phyloP scores from a whole-genome alignment of 495 filamentous ascomycete species.

The Trichoderma erinaceum region DNA sequence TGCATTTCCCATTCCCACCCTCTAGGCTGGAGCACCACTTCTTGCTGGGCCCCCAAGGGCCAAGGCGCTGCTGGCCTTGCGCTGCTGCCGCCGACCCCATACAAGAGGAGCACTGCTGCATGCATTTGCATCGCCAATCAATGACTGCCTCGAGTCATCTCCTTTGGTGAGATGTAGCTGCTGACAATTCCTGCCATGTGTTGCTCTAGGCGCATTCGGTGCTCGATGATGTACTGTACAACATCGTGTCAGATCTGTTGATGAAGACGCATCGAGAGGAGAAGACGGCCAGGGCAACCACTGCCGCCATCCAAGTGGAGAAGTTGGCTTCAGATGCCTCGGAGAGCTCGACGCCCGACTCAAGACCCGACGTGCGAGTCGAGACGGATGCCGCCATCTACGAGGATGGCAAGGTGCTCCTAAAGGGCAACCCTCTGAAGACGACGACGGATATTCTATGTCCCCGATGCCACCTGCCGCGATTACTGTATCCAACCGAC shows the following conservation, averaged over 20 bases:
- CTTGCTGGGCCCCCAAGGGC: neutral
- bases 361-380: slow-evolving; percentile 46
- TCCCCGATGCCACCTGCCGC: slow-evolving; percentile 58
- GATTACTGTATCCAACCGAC: slow-evolving; percentile 56
- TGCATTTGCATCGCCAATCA: neutral
- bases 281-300: slow-evolving; percentile 63
- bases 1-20: slow-evolving; percentile 5
- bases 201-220: slow-evolving; percentile 44
- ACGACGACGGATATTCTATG: slow-evolving; percentile 67
- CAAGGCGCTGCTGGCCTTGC: neutral
- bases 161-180: neutral
- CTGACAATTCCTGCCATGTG: neutral
- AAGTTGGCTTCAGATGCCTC: slow-evolving; percentile 55
- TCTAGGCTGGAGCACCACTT: neutral
- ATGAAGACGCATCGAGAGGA: slow-evolving; percentile 68
- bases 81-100: neutral
- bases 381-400: slow-evolving; percentile 67
- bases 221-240: slow-evolving; percentile 63
- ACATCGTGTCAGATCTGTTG: slow-evolving; percentile 64
- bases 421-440: slow-evolving; percentile 71
- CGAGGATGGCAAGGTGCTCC: slow-evolving; percentile 61
- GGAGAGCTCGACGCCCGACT: slow-evolving; percentile 36
- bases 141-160: neutral
- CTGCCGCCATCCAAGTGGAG: slow-evolving; percentile 65
- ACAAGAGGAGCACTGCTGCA: slow-evolving; percentile 15